Evolutionary conservation across 495 filamentous ascomycete genomes (phyloP), one percentile per base, ranked within the genome.

Genomic region (Parmelia sp.): DNA sequence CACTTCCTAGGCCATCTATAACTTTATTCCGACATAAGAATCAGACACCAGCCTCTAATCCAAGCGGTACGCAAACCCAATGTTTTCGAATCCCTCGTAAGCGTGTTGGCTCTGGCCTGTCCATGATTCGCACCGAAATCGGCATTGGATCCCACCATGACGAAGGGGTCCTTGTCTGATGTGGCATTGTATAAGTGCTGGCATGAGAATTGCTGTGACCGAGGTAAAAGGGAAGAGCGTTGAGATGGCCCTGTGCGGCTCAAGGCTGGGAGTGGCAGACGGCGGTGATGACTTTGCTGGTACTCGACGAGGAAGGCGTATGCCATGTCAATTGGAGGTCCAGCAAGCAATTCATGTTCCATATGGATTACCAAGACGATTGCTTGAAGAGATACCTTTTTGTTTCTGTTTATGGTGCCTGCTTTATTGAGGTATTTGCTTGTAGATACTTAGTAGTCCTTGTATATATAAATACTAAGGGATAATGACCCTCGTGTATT

Each of bases 151-250:
- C 39, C 10, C 2, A 33, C 35, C 35, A 6, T 19, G 7, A 17
- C 57, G 14, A 39, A 58, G n/a, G 61, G 42, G 8, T 42, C 53
- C 49, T 21, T 53, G 27, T 53, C 49, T 53, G 49, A 53, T 53
- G n/a, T n/a, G 68, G 27, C 63, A 66, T n/a, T 63, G 68, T 17
- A 76, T 75, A n/a, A 77, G 74, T 68, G 74, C 76, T 39, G 78
- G 78, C 6, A 80, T 76, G 57, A 49, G 76, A 37, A 63, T 58
- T n/a, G 36, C 68, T 21, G 66, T 71, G 31, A 72, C 66, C 25
- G 67, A 58, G 44, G 75, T 68, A 47, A 75, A 68, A 47, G 62
- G 78, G 58, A 79, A 77, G 70, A 75, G 77, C 51, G 31, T 66
- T 29, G 45, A 70, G 66, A 61, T 73, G 60, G 69, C 64, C 23